Conservation (phyloP, 208 protist genomes). For the Blechomonas ayalai region DNA sequence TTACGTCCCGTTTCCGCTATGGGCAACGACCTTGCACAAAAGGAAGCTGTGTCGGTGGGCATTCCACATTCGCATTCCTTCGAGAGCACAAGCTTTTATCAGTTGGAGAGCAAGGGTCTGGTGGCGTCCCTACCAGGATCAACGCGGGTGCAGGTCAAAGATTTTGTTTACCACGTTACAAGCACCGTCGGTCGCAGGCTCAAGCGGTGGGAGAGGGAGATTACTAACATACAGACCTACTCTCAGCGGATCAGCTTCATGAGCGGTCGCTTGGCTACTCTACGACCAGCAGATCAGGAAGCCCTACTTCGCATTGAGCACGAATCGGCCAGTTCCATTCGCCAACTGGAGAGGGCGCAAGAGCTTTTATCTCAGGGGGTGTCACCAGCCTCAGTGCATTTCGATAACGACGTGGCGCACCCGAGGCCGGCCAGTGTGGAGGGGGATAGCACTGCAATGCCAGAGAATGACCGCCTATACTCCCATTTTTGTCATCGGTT, state of each 20-base stretch:
- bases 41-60: no score
- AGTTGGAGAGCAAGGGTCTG: no score
- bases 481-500: no score
- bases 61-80: no score
- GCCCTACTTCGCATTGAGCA: conserved; percentile 17
- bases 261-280: conserved; percentile 18
- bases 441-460: no score
- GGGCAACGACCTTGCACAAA: no score
- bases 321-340: conserved; percentile 4
- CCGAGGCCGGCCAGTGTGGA: no score
- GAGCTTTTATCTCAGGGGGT: conserved; percentile 14
- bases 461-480: no score
- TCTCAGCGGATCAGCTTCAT: conserved; percentile 19
- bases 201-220: conserved; percentile 16
- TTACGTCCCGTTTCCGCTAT: no score
- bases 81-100: no score
- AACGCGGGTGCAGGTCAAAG: conserved; percentile 21
- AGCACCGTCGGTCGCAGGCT: conserved; percentile 13
- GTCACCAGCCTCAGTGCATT: no score
- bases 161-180: conserved; percentile 16
- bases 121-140: background rate
- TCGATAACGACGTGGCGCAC: no score
- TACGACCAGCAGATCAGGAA: conserved; percentile 15
- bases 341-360: conserved; percentile 13
- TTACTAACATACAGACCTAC: conserved; percentile 23